Evolutionary conservation across 1,139 yeast species (phyloP), one percentile per base, ranked within the genome.

Genomic region (Kodamaea arcana): DNA sequence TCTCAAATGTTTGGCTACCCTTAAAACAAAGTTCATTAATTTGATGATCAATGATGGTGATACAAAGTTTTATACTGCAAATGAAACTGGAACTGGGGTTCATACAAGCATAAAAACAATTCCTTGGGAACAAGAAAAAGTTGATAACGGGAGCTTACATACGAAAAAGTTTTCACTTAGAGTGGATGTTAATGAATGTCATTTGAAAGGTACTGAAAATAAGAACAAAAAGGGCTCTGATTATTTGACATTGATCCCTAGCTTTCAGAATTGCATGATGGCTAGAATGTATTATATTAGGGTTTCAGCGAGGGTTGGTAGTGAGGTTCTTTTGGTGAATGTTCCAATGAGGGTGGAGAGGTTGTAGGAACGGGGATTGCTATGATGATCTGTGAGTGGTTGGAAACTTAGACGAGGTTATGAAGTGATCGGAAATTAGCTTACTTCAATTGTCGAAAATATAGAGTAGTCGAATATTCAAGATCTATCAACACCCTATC

Each of bases 231-330:
- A 51, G 22, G 62, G 62, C 27, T 60, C 52, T 40, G 67, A 50
- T 39, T 45, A 42, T 36, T 48, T 58, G 34, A 54, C 81, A 0
- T 54, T 79, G 40, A 68, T 76, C 3, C 84, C 84, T 1, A 70
- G 66, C 41, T 75, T 76, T 51, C 83, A 79, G 49, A 68, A 68
- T 30, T 79, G 84, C 50, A 52, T 71, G 32, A 60, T 75, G 36
- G 66, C 78, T 7, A 60, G 84, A 43, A 50, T 74, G 30, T 77
- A 78, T 48, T 70, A 72, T 35, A 42, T 67, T 15, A 66, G 59
- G 43, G 42, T 67, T 2, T 43, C 48, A 1, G 54, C 62, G 15
- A 62, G 55, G 47, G 42, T 67, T 29, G 41, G 47, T 15, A 56
- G 58, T 32, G 66, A 61, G 13, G 32, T 47, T n/a, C 47, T 66